A percentile compares a stretch with the other conserved stretches of the same genome.
Evolutionary conservation across 345 rosid species (phyloP).

Genomic region (Populus tremula): DNA sequence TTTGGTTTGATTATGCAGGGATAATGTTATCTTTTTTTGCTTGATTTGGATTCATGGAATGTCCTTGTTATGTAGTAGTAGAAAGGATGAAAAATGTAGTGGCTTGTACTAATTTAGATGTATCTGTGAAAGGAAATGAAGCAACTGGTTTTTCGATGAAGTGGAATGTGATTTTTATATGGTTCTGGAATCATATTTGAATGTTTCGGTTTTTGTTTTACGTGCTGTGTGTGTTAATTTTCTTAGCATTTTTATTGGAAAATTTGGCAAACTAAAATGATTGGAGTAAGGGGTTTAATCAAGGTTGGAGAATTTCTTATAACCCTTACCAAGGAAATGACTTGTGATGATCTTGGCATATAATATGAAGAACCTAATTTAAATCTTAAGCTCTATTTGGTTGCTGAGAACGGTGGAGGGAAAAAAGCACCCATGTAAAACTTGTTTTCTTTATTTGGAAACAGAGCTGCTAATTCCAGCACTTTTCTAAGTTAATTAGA

Average conservation of each 20-base stretch:
- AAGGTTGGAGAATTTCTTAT: not conserved
- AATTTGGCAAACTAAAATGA: not conserved
- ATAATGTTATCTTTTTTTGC: not conserved
- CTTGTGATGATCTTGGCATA: not conserved
- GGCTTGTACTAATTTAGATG: not conserved
- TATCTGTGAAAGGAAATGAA: not conserved
- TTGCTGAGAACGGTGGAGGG: constrained; percentile 14
- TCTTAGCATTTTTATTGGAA: not conserved
- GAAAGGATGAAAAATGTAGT: not conserved
- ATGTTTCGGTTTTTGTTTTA: not conserved
- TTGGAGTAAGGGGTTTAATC: not conserved
- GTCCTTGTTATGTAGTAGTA: not conserved
- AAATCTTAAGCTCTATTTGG: not conserved
- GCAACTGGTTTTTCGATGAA: not conserved
- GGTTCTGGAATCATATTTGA: not conserved
- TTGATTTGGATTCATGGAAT: not conserved
- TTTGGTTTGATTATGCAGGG: not conserved
- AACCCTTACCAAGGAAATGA: not conserved
- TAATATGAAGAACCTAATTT: not conserved
- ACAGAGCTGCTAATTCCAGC: not conserved
- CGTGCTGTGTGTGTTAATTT: not conserved
- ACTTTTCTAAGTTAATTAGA: not conserved
- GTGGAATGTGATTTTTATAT: not conserved
- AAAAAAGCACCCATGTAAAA: not conserved
- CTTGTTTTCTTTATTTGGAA: not conserved